phyloP scores from a whole-genome alignment of 2,329 filamentous ascomycete genomes.

The Penicillium janthinellum region DNA sequence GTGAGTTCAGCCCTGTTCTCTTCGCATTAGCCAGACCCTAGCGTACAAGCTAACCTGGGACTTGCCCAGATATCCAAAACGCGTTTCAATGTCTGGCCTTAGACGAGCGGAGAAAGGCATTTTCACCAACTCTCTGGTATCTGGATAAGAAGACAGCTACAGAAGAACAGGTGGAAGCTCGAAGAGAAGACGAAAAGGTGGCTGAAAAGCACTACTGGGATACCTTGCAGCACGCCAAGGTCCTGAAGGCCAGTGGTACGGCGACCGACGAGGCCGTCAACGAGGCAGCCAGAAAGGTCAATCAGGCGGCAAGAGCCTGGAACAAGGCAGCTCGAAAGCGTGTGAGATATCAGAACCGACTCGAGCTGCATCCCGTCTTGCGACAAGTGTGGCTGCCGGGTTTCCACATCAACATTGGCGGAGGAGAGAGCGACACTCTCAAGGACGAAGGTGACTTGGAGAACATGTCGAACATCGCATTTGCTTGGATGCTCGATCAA shows the following conservation, averaged over 20 bases:
- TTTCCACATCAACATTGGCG: slow-evolving; percentile 56
- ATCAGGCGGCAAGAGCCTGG: slow-evolving; percentile 15
- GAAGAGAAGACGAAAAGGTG: slow-evolving; percentile 1
- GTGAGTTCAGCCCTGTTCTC: slow-evolving; percentile 7
- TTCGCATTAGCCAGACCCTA: too few species aligned
- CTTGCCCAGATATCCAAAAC: slow-evolving; percentile 32
- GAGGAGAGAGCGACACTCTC: slow-evolving; percentile 43
- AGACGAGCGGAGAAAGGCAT: slow-evolving; percentile 47
- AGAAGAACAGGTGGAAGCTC: slow-evolving; percentile 10
- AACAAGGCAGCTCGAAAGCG: slow-evolving; percentile 16
- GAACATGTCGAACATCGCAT: slow-evolving; percentile 27
- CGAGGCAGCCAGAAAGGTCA: slow-evolving; percentile 13
- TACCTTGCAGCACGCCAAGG: slow-evolving; percentile 11
- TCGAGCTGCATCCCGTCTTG: slow-evolving; percentile 33
- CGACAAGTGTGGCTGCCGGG: slow-evolving; percentile 61
- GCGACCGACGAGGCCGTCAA: slow-evolving; percentile 21
- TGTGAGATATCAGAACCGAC: slow-evolving; percentile 18
- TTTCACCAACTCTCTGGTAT: slow-evolving; percentile 57
- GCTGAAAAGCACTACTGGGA: slow-evolving; percentile 13
- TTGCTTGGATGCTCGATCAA: slow-evolving; percentile 29
- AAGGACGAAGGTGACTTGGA: slow-evolving; percentile 26
- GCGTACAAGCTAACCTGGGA: background rate
- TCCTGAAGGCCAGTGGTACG: slow-evolving; percentile 14
- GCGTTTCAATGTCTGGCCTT: slow-evolving; percentile 45
- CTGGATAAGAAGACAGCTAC: slow-evolving; percentile 35